phyloP scores from a whole-genome alignment of 768 basidiomycete species.

The Boletus eberwhitei region DNA sequence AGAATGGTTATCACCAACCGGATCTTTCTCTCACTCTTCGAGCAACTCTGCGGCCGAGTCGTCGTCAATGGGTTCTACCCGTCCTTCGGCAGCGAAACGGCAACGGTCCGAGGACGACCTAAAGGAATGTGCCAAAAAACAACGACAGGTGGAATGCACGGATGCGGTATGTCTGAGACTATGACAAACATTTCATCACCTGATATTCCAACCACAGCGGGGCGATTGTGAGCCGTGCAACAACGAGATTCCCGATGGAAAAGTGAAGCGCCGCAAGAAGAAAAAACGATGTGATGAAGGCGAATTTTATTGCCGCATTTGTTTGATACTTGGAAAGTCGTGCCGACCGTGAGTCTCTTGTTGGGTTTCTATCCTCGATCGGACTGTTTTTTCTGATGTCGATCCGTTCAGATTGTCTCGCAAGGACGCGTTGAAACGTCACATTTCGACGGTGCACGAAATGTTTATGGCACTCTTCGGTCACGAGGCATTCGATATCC shows the following conservation, averaged over 20 bases:
- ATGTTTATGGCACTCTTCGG: not conserved
- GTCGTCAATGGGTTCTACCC: not conserved
- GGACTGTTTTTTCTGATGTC: not conserved
- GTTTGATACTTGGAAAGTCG: not conserved
- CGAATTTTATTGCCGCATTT: not conserved
- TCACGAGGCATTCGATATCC: not conserved
- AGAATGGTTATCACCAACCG: not conserved
- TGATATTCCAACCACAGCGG: not conserved
- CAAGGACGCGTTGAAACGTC: conserved; percentile 10
- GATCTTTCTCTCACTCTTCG: too few relatives aligned
- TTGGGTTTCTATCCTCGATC: not conserved
- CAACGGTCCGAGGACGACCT: too few relatives aligned
- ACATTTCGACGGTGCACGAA: not conserved
- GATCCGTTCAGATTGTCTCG: conserved; percentile 1
- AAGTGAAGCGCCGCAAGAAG: not conserved
- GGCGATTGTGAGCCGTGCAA: not conserved
- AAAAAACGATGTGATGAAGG: not conserved
- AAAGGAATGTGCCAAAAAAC: not conserved
- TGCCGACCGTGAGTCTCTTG: not conserved
- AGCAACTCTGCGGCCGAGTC: not conserved
- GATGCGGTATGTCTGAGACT: not conserved
- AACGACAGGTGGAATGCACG: too few relatives aligned
- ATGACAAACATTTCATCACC: not conserved
- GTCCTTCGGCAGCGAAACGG: not conserved
- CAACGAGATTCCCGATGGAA: not conserved